A percentile compares a stretch with the other conserved stretches of the same genome.
These are phyloP conservation scores for Taxillus chinensis DNA, from an alignment of 164 flowering plant genomes.

Conservation along the genomic window DNA sequence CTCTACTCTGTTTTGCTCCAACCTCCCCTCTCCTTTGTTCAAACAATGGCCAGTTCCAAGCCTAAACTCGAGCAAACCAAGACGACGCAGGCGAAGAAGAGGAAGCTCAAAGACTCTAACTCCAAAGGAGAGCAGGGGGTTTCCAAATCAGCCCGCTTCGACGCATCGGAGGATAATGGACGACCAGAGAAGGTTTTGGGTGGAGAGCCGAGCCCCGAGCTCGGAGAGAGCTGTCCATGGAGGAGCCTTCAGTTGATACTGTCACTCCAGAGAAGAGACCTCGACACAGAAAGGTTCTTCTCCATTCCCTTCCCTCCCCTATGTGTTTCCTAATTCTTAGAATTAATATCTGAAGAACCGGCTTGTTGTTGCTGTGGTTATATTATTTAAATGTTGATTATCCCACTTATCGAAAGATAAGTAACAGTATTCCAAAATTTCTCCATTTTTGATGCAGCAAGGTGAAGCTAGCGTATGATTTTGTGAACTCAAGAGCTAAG, in stretches of 20 bases:
- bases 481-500: conserved; percentile 23
- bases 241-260: conserved; percentile 47
- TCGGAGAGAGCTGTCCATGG: conserved; percentile 34
- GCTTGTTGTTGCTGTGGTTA: too few species aligned
- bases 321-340: neutral
- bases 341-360: too few species aligned
- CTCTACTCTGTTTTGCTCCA: too few species aligned
- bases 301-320: neutral
- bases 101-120: conserved; percentile 16
- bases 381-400: too few species aligned
- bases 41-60: conserved; percentile 20
- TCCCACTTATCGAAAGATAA: too few species aligned
- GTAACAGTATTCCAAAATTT: too few species aligned
- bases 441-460: conserved; percentile 38
- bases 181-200: neutral
- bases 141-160: conserved; percentile 10
- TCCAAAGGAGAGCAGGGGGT: conserved; percentile 2
- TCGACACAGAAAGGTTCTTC: conserved; percentile 34
- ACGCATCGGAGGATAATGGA: conserved; percentile 2
- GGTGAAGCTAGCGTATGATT: conserved; percentile 49
- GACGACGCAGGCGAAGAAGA: conserved; percentile 20
- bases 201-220: conserved; percentile 1
- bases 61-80: neutral
- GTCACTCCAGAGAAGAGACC: conserved; percentile 32
- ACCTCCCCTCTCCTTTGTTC: too few species aligned